Evolutionary conservation across 179 eudicot genomes (phyloP), one percentile per base, ranked within the genome.

Genomic region (Silene coronaria): DNA sequence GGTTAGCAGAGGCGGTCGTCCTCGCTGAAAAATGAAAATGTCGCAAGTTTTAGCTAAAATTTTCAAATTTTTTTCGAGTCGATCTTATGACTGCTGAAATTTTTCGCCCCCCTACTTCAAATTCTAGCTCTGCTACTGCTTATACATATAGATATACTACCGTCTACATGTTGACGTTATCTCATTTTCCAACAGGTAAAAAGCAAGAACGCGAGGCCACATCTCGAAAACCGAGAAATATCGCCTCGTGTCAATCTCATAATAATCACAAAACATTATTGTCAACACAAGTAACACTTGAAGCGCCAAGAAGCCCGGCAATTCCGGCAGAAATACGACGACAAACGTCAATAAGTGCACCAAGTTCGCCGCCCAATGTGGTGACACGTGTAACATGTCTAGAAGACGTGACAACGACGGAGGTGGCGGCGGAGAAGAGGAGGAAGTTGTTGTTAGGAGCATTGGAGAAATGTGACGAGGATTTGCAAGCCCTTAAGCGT

Each of bases 381-480:
- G 86, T 80, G 82, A 84, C 85, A 75, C 80, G 85, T 46, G 45
- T 84, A 1, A 84, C 84, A 85, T 89, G 89, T 1, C 71, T 81
- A 24, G 85, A 84, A 0, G 86, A 82, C 2, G 13, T 17, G 34
- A 73, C 78, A 36, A 69, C 70, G 6, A 71, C 59, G 22, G 78
- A n/a, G 34, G 53, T 67, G 17, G 81, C 75, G 71, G 82, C 82
- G 22, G 66, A 73, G 75, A 90, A 90, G 77, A 80, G 86, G 86
- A 82, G 90, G 78, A 83, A 83, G 82, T 85, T 78, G 82, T 80
- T 92, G 22, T 27, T 90, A 53, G 85, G 82, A 14, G 97, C 96
- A 13, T 72, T 92, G 83, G 89, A 90, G 76, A 92, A 86, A 71
- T 92, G 97, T 22, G 89, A 92, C 55, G 90, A 90, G 79, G 97